phyloP scores from a whole-genome alignment of 2,329 filamentous ascomycete genomes.

The Microascus cirrosus region DNA sequence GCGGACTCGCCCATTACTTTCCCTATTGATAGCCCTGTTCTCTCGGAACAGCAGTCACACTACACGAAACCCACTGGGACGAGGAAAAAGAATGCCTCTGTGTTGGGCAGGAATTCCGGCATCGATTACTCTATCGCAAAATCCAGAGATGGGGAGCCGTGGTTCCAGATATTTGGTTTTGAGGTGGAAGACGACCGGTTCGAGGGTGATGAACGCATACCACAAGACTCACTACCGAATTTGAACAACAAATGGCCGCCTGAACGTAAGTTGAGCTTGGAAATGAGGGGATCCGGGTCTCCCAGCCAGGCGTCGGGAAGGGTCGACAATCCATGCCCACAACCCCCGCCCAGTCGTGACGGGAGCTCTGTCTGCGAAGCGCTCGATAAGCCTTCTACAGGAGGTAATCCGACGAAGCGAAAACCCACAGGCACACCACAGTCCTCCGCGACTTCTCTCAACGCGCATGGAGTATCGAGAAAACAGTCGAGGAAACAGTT shows the following conservation, averaged over 20 bases:
- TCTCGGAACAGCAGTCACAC: neutral
- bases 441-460: neutral
- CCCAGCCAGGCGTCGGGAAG: neutral
- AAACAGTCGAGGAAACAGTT: conserved; percentile 48
- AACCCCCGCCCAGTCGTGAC: neutral
- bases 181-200: neutral
- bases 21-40: neutral
- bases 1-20: neutral
- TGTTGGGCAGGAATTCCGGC: neutral
- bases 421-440: neutral
- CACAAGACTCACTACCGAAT: neutral
- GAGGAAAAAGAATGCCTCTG: neutral
- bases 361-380: neutral
- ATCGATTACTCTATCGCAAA: neutral
- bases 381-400: neutral
- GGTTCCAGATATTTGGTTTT: too few species aligned
- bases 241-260: neutral
- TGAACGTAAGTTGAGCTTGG: neutral
- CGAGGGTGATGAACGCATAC: neutral
- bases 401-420: neutral
- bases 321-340: neutral
- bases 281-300: neutral
- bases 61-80: neutral
- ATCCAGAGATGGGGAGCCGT: neutral
- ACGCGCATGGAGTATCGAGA: conserved; percentile 18